Base-by-base conservation (phyloP, 1,284 basidiomycete species). In the Leccinum pseudoinsigne region DNA sequence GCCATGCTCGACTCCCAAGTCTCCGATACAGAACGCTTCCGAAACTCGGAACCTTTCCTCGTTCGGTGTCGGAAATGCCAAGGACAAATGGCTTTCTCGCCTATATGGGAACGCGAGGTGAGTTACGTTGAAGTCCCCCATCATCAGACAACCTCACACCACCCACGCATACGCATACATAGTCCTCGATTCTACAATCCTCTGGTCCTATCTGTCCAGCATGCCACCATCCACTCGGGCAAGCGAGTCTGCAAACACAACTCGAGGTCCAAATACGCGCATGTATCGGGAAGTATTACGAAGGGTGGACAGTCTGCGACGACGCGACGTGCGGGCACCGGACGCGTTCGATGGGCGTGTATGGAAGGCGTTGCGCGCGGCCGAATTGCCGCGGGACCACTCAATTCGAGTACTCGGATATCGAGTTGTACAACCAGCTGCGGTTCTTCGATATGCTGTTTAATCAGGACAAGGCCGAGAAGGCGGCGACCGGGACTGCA, bases 311-410 rank as follows among this genome's bases (percentile, higher is more conserved):
- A 1, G 80, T 92, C 11, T 99, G 97, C 77, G 85, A 94, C 68
- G 97, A 98, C 67, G 81, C 86, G 34, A 90, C 88, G 2, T 99
- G 97, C 74, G 86, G 86, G 8, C 84, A 89, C 61, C 83, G 89
- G 21, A 95, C 95, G n/a, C 83, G 95, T 26, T 90, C 88, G 83
- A 95, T 97, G 88, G 84, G 92, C 54, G 94, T 98, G 1, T 97
- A 96, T 75, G 94, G 94, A 8, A 84, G 87, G 54, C 81, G 88
- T 57, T 98, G 95, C 73, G 76, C 95, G 64, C 83, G 83, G 55
- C 77, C 77, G 10, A 85, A 79, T 18, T 97, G 95, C 76, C 80
- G 74, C 61, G 93, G 93, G 0, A 81, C 74, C 5, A 89, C 93
- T 57, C 71, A 82, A 14, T 88, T 93, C 65, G 93, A 95, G 92